Conservation (phyloP, 2,329 filamentous ascomycete species). For the Aspergillus intermedius region DNA sequence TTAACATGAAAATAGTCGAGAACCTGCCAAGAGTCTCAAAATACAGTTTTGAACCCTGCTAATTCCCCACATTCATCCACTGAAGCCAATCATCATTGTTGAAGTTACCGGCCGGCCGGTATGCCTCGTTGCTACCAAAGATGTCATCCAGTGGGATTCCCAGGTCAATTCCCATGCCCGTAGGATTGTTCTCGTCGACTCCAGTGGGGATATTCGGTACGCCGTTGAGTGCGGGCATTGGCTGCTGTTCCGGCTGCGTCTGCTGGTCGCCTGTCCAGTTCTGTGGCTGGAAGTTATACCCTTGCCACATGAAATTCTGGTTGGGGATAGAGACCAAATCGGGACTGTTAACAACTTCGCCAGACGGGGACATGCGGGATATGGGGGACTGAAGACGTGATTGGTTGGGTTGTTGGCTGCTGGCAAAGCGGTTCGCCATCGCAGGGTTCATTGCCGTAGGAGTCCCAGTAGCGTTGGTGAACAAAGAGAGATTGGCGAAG, state of each 20-base stretch:
- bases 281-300: constrained; percentile 29
- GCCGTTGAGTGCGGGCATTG: constrained; percentile 14
- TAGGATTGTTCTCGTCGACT: constrained; percentile 18
- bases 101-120: constrained; percentile 17
- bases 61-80: constrained; percentile 30
- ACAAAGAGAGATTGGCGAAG: constrained; percentile 21
- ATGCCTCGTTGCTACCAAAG: constrained; percentile 30
- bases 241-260: constrained; percentile 17
- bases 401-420: constrained; percentile 13
- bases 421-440: constrained; percentile 22
- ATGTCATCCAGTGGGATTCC: constrained; percentile 35
- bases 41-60: neutral
- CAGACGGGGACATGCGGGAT: constrained; percentile 21
- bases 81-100: constrained; percentile 34
- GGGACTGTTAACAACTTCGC: constrained; percentile 31
- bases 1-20: too few relatives aligned
- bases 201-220: constrained; percentile 20
- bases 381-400: constrained; percentile 29
- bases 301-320: constrained; percentile 37
- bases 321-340: constrained; percentile 38
- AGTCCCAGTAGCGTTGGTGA: constrained; percentile 16
- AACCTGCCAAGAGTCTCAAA: neutral
- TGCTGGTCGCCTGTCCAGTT: constrained; percentile 13
- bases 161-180: constrained; percentile 29
- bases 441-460: constrained; percentile 18